Evolutionary conservation across 1,284 basidiomycete genomes (phyloP).

Genomic region (Veloporphyrellus conicus): DNA sequence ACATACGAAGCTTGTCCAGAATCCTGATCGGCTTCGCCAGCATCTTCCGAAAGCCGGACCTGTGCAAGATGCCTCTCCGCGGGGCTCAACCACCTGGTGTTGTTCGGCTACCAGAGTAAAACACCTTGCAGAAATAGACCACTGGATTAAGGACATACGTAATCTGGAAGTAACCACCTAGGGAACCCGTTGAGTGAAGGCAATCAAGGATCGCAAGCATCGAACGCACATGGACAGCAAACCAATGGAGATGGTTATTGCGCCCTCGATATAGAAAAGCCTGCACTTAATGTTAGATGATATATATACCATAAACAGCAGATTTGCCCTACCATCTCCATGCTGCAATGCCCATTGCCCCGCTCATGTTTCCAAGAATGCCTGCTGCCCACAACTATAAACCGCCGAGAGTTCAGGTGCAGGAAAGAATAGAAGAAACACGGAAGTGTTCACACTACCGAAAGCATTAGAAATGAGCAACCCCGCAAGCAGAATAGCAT

Average conservation of each 20-base stretch:
- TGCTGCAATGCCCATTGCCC: constrained; percentile 59
- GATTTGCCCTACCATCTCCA: constrained; percentile 57
- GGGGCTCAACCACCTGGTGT: constrained; percentile 61
- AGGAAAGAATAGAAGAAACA: background rate
- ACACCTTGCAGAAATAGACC: background rate
- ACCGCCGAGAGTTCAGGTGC: constrained; percentile 34
- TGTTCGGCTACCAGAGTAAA: constrained; percentile 46
- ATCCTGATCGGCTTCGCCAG: constrained; percentile 67
- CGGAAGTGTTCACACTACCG: constrained; percentile 50
- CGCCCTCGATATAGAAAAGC: constrained; percentile 62
- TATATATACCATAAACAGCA: background rate
- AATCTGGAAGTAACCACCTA: constrained; percentile 54
- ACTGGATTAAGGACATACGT: constrained; percentile 35
- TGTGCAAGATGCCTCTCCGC: constrained; percentile 66
- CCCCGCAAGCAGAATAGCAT: constrained; percentile 66
- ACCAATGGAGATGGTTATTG: constrained; percentile 54
- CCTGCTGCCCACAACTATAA: constrained; percentile 66
- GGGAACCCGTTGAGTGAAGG: background rate
- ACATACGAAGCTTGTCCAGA: constrained; percentile 51
- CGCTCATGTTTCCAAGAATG: constrained; percentile 67
- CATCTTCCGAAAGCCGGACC: constrained; percentile 69
- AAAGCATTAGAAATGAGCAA: constrained; percentile 75
- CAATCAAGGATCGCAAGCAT: background rate
- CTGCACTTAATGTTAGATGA: constrained; percentile 20
- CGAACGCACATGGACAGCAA: constrained; percentile 46